These are phyloP conservation scores for Trichoderma afroharzianum DNA, from an alignment of 2,329 filamentous ascomycete species.

Conservation along the genomic window DNA sequence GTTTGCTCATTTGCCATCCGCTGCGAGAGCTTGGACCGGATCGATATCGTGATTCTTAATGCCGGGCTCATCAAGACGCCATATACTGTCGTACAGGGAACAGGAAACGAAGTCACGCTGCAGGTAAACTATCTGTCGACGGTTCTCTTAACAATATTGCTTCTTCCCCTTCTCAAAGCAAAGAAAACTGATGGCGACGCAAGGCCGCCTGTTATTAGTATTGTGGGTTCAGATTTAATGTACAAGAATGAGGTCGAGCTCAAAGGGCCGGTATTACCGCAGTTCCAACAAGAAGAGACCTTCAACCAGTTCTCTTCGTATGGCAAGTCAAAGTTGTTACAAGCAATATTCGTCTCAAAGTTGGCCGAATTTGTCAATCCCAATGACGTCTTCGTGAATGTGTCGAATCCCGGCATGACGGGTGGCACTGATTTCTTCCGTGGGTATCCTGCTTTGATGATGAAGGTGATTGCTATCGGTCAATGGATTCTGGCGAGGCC, in stretches of 20 bases:
- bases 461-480: not conserved
- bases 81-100: not conserved
- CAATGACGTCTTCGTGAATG: slow-evolving; percentile 35
- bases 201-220: not conserved
- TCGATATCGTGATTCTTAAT: not conserved
- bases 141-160: not conserved
- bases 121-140: slow-evolving; percentile 9
- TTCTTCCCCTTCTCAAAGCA: not conserved
- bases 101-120: not conserved
- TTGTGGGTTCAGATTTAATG: not conserved
- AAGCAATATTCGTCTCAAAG: slow-evolving; percentile 18
- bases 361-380: slow-evolving; percentile 34
- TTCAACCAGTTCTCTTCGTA: not conserved
- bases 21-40: not conserved
- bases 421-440: slow-evolving; percentile 24
- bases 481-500: not conserved
- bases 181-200: not conserved
- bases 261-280: not conserved
- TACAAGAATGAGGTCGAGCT: not conserved
- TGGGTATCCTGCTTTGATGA: not conserved
- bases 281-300: not conserved
- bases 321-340: not conserved
- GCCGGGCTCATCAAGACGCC: not conserved
- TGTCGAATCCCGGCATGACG: slow-evolving; percentile 33
- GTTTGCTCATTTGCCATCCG: not conserved